These are phyloP conservation scores for Beauveria varroae DNA, from an alignment of 2,329 filamentous ascomycete species.

Conservation along the genomic window DNA sequence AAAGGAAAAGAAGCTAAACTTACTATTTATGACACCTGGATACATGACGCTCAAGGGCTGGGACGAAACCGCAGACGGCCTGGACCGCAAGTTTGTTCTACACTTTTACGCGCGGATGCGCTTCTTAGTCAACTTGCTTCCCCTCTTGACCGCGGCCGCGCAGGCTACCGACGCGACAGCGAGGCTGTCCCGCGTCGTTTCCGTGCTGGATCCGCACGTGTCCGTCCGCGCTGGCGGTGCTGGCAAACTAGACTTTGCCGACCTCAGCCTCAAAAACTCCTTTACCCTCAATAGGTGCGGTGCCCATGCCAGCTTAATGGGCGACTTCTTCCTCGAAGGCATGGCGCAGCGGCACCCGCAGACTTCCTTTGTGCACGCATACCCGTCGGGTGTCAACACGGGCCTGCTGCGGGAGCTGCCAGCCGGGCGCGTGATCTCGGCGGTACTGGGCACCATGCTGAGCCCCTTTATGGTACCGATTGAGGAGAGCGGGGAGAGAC, in stretches of 20 bases:
- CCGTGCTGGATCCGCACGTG: constrained; percentile 28
- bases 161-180: background rate
- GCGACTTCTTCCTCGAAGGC: constrained; percentile 37
- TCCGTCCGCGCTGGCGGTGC: constrained; percentile 10
- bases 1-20: constrained; percentile 33
- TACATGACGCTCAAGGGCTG: constrained; percentile 1
- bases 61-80: constrained; percentile 47
- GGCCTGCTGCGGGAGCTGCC: background rate
- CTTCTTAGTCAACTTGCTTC: constrained; percentile 48
- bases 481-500: constrained; percentile 11
- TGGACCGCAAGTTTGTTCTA: constrained; percentile 42
- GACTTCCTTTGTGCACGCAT: constrained; percentile 25
- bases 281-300: constrained; percentile 21
- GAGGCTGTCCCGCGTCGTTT: constrained; percentile 36
- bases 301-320: constrained; percentile 36
- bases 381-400: constrained; percentile 20
- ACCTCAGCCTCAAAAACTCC: constrained; percentile 29
- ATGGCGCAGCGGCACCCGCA: constrained; percentile 34
- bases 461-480: background rate
- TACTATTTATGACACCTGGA: constrained; percentile 35
- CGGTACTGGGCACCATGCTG: background rate
- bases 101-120: constrained; percentile 50
- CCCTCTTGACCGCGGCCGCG: constrained; percentile 32
- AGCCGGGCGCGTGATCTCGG: background rate
- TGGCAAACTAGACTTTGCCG: constrained; percentile 35